Evolutionary conservation across 139 green algal genomes (phyloP).

Genomic region (Chlorella sp.): DNA sequence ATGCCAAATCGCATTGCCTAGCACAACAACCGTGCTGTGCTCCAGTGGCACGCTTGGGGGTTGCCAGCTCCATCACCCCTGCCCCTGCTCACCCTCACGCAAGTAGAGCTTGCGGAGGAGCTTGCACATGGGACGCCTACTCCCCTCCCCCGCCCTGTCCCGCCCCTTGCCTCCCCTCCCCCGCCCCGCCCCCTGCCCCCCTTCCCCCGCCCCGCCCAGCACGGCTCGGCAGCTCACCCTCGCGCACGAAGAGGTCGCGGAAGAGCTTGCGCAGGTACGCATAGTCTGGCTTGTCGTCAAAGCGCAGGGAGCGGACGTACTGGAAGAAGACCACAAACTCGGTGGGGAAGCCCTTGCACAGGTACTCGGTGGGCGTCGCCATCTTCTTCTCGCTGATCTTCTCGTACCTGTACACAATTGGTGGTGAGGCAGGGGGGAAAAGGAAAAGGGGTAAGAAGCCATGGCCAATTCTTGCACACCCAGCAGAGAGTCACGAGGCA

Average conservation of each 20-base stretch:
- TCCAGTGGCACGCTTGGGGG: too few species aligned
- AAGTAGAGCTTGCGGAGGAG: too few species aligned
- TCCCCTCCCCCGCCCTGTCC: too few species aligned
- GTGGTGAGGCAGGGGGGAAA: too few species aligned
- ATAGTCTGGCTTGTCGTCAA: constrained; percentile 99
- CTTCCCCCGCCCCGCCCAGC: background rate
- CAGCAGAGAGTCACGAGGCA: too few species aligned
- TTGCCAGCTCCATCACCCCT: too few species aligned
- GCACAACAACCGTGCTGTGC: too few species aligned
- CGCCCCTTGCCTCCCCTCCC: background rate
- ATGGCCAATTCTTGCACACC: background rate
- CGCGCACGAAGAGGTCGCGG: constrained; percentile 97
- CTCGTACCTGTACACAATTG: constrained; percentile 79
- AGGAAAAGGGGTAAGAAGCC: background rate
- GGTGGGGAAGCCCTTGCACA: constrained; percentile 97
- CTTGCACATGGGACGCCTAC: too few species aligned
- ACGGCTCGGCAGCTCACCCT: constrained; percentile 67
- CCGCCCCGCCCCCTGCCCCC: background rate
- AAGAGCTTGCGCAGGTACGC: constrained; percentile 98
- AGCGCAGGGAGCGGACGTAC: constrained; percentile 95
- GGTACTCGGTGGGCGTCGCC: constrained; percentile 95
- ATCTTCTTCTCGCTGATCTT: constrained; percentile 99
- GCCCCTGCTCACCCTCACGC: too few species aligned
- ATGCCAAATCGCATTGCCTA: too few species aligned
- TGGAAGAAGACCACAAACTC: constrained; percentile 99